Conservation (phyloP, 441 rosid species). For the Eutrema salsugineum region DNA sequence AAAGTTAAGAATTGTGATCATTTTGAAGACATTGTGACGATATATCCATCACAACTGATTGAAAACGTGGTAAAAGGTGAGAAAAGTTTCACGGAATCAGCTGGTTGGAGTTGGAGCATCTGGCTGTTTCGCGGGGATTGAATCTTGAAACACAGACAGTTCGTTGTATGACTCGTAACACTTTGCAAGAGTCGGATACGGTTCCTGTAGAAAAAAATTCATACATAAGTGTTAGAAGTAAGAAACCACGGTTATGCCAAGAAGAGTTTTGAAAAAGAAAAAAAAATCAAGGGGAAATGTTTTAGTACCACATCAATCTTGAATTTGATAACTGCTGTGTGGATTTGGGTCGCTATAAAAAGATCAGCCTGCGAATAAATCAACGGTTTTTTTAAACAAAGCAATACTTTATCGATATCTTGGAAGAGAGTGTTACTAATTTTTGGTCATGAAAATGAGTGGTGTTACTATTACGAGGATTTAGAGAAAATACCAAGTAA, state of each 20-base stretch:
- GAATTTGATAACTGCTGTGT: constrained; percentile 48
- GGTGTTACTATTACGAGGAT: background rate
- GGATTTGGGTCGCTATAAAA: constrained; percentile 70
- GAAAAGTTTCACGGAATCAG: background rate
- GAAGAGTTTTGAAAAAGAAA: no score
- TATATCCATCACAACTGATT: no score
- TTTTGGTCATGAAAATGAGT: no score
- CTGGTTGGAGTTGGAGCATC: constrained; percentile 50
- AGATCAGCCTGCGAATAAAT: constrained; percentile 62
- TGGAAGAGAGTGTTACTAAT: background rate
- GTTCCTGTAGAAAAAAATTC: constrained; percentile 35
- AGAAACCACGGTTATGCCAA: background rate
- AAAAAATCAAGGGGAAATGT: no score
- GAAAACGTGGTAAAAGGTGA: background rate
- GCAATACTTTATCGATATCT: background rate
- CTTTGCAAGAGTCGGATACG: constrained; percentile 58
- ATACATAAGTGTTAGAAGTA: background rate
- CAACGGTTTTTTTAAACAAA: no score
- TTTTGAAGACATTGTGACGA: no score
- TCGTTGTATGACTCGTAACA: constrained; percentile 56
- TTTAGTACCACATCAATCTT: constrained; percentile 63
- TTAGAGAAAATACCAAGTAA: constrained; percentile 41
- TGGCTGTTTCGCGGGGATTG: constrained; percentile 67
- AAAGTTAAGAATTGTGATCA: no score
- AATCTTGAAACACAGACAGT: constrained; percentile 51